Evolutionary conservation across 257 asterid genomes (phyloP), one percentile per base, ranked within the genome.

Genomic region (Paulownia fortunei): DNA sequence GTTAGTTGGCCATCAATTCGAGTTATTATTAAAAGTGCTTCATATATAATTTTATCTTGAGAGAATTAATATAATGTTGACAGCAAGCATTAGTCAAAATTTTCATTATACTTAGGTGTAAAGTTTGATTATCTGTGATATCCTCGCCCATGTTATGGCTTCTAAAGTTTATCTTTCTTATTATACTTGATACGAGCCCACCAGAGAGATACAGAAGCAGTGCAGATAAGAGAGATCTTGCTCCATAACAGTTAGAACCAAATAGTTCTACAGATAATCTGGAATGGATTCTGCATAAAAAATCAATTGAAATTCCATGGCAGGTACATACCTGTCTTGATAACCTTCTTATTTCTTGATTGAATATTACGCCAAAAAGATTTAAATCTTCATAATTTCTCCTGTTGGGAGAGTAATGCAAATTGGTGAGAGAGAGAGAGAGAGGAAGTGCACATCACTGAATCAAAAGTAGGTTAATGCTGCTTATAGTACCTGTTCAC

Each of bases 311-410:
- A 47, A 42, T 55, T 27, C 63, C 30, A 67, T 63, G 61, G 72
- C 68, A 61, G 56, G 76, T 27, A 82, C 30, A 34, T 73, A 92
- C 98, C 98, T 94, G 99, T 63, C 88, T 88, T 73, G 98, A 92
- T 81, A 94, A 85, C 88, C 89, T 92, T 87, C 91, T 89, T 78
- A 91, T 87, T 82, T 94, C 99, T 86, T 94, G 98, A 89, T 94
- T 94, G 82, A 94, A 92, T 78, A 94, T 91, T 24, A 80, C 86
- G 16, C 93, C 89, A 27, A 90, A 87, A 65, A 92, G 92, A 84
- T 89, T 82, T 73, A 91, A 78, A 82, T 94, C 99, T 80, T 92
- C 99, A 60, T 87, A 83, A 86, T 76, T 94, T 89, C 97, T 89
- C 96, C 99, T 94, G 85, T 81, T 9, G 32, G 77, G 55, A 39